These are phyloP conservation scores for Ophidiomyces ophidiicola DNA, from an alignment of 2,329 filamentous ascomycete genomes.

Conservation along the genomic window DNA sequence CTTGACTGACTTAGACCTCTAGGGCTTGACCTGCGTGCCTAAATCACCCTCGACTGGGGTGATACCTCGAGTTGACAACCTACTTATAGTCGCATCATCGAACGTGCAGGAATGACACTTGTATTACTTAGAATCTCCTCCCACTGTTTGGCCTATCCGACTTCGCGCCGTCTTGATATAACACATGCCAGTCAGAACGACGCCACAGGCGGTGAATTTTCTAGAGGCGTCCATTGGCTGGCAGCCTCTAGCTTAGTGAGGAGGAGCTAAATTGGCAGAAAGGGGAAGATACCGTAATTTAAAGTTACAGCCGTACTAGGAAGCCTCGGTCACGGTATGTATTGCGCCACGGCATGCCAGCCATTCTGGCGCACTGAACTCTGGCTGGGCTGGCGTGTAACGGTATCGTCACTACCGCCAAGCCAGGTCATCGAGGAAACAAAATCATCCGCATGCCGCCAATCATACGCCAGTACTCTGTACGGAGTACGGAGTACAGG, in stretches of 20 bases:
- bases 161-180: too few relatives aligned
- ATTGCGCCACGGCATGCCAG: neutral
- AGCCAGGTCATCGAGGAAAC: conserved; percentile 7
- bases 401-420: conserved; percentile 5
- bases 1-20: too few relatives aligned
- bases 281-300: conserved; percentile 2
- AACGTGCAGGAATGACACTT: too few relatives aligned
- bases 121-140: too few relatives aligned
- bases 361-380: neutral
- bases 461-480: too few relatives aligned
- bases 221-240: conserved; percentile 2
- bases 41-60: too few relatives aligned
- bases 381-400: neutral
- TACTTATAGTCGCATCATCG: too few relatives aligned
- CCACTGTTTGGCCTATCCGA: too few relatives aligned
- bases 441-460: conserved; percentile 10
- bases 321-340: neutral
- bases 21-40: too few relatives aligned
- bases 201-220: conserved; percentile 4
- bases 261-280: neutral
- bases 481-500: conserved; percentile 5
- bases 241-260: neutral
- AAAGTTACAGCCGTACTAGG: conserved; percentile 4
- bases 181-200: too few relatives aligned
- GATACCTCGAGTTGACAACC: too few relatives aligned